Conservation (phyloP, 768 basidiomycete species). For the Serendipita sp. region DNA sequence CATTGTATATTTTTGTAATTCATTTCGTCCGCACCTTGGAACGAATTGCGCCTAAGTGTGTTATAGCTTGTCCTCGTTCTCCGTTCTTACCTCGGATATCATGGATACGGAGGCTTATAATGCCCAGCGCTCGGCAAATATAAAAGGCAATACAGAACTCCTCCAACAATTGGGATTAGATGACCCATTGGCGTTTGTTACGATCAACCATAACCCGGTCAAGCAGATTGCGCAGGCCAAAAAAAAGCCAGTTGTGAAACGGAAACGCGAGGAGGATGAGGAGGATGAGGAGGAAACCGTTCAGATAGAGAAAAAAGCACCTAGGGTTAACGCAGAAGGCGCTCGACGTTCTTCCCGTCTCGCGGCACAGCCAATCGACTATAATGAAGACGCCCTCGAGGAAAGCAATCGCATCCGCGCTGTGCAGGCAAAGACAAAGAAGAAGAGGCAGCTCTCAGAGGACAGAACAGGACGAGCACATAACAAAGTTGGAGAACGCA, state of each 20-base stretch:
- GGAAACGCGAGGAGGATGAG: slow-evolving; percentile 4
- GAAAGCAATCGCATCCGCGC: not conserved
- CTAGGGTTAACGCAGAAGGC: slow-evolving; percentile 7
- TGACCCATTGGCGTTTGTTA: not conserved
- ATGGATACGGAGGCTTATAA: not conserved
- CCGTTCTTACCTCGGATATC: not conserved
- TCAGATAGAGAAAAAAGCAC: not conserved
- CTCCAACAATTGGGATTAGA: slow-evolving; percentile 6
- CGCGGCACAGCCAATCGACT: slow-evolving; percentile 23
- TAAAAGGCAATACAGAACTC: slow-evolving; percentile 1
- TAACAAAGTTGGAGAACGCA: slow-evolving; percentile 17
- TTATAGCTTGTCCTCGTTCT: not conserved
- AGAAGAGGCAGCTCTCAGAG: not conserved
- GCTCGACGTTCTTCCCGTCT: slow-evolving; percentile 55
- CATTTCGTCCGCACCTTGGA: not conserved
- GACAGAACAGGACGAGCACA: not conserved
- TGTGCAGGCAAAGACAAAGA: slow-evolving; percentile 13
- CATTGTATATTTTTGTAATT: not conserved
- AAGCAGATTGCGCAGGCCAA: slow-evolving; percentile 7
- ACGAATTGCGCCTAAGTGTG: not conserved
- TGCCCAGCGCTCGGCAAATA: not conserved
- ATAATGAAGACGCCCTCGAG: slow-evolving; percentile 17
- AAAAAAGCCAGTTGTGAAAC: not conserved
- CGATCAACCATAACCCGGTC: not conserved
- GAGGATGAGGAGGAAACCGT: not conserved